Base-by-base conservation (phyloP, 148 eudicot species). In the Vaccinium myrtillus region DNA sequence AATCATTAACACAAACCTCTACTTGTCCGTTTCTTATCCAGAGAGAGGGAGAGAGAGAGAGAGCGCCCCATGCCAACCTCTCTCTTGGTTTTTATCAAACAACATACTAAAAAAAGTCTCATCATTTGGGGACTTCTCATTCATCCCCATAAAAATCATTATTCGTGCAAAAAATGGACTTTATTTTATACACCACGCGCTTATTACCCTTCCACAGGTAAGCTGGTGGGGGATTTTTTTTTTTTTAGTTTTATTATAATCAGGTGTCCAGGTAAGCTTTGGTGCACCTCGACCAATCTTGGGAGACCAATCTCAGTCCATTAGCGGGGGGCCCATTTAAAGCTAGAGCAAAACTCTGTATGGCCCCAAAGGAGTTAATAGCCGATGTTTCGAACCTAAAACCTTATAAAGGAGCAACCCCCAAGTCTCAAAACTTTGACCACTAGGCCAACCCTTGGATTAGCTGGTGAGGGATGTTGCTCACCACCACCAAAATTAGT, bases 401-500 rank as follows among this genome's bases (percentile, higher is more conserved):
- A 32, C 36, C 2, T 32, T 32, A 32, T 2, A 32, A 32, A 32
- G 36, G 36, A 32, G 36, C 1, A 32, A 32, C 36, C 36, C 36
- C 36, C 36, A 32, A 32, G 36, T 32, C 36, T 32, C 36, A 32
- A 32, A 2, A 32, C 36, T 32, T 32, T n/a, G n/a, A n/a, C n/a
- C n/a, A n/a, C n/a, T n/a, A 1, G 3, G 2, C 36, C 1, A 32
- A 0, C 1, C 36, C 36, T 32, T 32, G 36, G 36, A 32, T 32
- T 32, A 32, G 46, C 46, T 4, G 46, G 46, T 43, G 46, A 5
- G 46, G 0, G 90, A 80, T 83, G 23, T 63, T 81, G 85, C 85
- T 81, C 82, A 87, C 88, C 92, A 92, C 90, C 92, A 91, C 70
- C 70, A 65, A 65, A 92, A 91, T 90, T 73, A 88, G 75, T 63